phyloP scores from a whole-genome alignment of 345 rosid genomes.

The Theobroma cacao region DNA sequence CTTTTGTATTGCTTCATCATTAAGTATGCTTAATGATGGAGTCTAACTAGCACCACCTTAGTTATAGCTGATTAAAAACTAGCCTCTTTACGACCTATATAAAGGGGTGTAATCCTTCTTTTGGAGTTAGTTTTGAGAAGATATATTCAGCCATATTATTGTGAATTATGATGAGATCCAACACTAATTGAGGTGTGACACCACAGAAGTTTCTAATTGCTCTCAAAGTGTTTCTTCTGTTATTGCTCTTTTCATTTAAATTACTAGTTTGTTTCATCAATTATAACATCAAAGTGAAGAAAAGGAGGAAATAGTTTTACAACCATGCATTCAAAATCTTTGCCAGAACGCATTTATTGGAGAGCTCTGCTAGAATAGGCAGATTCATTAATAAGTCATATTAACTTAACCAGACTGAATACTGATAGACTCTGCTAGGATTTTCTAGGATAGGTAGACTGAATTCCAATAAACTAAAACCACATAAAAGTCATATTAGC shows the following conservation, averaged over 20 bases:
- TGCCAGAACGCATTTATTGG: no score
- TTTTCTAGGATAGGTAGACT: background rate
- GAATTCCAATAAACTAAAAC: background rate
- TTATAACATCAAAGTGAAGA: no score
- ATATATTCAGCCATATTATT: background rate
- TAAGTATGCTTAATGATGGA: background rate
- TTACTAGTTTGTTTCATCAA: no score
- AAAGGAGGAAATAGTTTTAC: no score
- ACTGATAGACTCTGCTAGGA: no score
- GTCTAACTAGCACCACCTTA: background rate
- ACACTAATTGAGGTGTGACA: no score
- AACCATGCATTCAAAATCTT: no score
- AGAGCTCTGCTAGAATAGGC: no score
- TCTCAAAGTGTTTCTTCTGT: background rate
- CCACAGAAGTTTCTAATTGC: background rate
- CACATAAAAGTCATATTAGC: background rate
- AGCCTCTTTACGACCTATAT: background rate
- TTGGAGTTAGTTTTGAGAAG: background rate
- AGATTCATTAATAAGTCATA: no score
- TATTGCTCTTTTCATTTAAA: background rate
- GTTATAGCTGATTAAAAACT: background rate
- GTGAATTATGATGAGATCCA: background rate
- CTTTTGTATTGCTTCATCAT: background rate
- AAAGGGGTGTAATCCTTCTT: background rate
- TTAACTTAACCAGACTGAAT: no score